A percentile compares a stretch with the other conserved stretches of the same genome.
phyloP scores from a whole-genome alignment of 2,329 filamentous ascomycete species.

The Colletotrichum acutatum region DNA sequence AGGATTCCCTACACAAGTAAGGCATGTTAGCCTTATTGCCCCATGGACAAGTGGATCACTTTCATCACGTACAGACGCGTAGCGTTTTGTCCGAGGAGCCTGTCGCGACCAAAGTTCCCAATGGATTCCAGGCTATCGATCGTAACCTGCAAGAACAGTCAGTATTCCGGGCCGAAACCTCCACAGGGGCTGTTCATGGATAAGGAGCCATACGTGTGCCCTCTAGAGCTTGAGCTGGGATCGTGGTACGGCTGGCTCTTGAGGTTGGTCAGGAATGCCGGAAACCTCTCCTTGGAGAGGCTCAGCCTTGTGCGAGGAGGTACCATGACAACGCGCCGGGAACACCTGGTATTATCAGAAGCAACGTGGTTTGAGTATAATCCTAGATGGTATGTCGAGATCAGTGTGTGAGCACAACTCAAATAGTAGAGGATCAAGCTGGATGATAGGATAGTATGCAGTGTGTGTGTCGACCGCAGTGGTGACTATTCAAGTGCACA shows the following conservation, averaged over 20 bases:
- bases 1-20: slow-evolving; percentile 69
- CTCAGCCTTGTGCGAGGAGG: slow-evolving; percentile 53
- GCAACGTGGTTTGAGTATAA: slow-evolving; percentile 47
- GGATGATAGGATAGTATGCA: background rate
- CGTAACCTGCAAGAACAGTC: slow-evolving; percentile 66
- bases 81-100: slow-evolving; percentile 77
- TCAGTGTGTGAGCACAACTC: background rate
- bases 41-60: background rate
- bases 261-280: slow-evolving; percentile 71
- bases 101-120: slow-evolving; percentile 85
- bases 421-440: background rate
- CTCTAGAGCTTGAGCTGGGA: slow-evolving; percentile 62
- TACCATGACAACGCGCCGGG: background rate
- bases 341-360: slow-evolving; percentile 27
- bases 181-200: background rate
- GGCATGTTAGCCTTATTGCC: background rate
- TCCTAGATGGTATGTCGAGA: background rate
- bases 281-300: slow-evolving; percentile 77
- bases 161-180: slow-evolving; percentile 40
- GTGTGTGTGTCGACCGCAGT: background rate
- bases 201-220: slow-evolving; percentile 64
- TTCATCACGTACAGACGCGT: slow-evolving; percentile 71
- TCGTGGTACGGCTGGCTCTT: slow-evolving; percentile 80
- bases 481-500: background rate
- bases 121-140: slow-evolving; percentile 89